Evolutionary conservation across 805 yeast species (phyloP).

Genomic region (Sugiyamaella boreocaroliniensis): DNA sequence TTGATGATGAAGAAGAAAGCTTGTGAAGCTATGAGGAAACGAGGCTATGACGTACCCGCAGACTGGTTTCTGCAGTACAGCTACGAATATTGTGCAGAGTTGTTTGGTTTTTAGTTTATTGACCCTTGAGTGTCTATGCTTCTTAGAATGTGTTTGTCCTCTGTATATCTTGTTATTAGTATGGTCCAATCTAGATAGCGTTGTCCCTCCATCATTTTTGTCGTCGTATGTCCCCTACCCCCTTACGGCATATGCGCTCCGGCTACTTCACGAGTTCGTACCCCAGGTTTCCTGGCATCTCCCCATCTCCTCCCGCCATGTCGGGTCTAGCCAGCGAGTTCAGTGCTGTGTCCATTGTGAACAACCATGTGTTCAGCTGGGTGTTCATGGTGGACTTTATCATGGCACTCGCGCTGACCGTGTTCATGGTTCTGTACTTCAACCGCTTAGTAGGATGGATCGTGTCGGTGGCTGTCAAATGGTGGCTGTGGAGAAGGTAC

Average conservation of each 20-base stretch:
- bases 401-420: slow-evolving; percentile 51
- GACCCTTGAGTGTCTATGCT: too few relatives aligned
- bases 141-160: too few relatives aligned
- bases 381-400: slow-evolving; percentile 83
- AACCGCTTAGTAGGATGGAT: slow-evolving; percentile 61
- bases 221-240: too few relatives aligned
- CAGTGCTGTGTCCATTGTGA: slow-evolving; percentile 24
- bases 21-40: background rate
- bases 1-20: background rate
- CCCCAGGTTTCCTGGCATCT: background rate
- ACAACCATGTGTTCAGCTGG: slow-evolving; percentile 42
- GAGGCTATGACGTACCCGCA: background rate
- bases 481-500: slow-evolving; percentile 57
- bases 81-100: background rate
- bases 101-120: background rate
- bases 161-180: too few relatives aligned
- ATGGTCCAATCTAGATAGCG: too few relatives aligned
- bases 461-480: slow-evolving; percentile 45
- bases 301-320: too few relatives aligned
- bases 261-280: background rate
- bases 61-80: background rate
- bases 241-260: background rate
- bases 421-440: slow-evolving; percentile 68
- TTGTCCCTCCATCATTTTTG: too few relatives aligned
- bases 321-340: slow-evolving; percentile 1